Evolutionary conservation across 345 rosid species (phyloP).

Genomic region (Theobroma cacao): DNA sequence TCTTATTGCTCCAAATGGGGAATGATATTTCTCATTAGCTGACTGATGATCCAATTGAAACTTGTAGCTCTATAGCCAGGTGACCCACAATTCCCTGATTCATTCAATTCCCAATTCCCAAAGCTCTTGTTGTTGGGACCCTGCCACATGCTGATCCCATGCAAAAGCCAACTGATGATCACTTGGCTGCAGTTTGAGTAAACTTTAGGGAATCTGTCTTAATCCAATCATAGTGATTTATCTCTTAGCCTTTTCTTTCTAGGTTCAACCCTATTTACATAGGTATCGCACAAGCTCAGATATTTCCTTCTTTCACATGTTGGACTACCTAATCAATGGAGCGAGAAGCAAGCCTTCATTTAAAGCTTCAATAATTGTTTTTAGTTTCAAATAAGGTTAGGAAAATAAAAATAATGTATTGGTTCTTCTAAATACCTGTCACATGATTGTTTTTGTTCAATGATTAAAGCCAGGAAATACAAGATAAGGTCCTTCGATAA

Average conservation of each 20-base stretch:
- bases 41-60: neutral
- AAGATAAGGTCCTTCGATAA: neutral
- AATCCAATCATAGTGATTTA: neutral
- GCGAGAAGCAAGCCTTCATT: neutral
- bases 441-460: neutral
- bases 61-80: neutral
- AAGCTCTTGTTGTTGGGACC: neutral
- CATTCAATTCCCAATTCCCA: neutral
- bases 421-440: neutral
- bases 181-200: neutral
- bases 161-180: neutral
- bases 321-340: too few relatives aligned
- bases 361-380: neutral
- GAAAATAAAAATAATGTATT: too few relatives aligned
- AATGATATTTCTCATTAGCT: neutral
- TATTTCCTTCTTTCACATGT: neutral
- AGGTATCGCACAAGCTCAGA: neutral
- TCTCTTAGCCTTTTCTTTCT: neutral
- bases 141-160: slow-evolving; percentile 10
- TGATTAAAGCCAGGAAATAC: neutral
- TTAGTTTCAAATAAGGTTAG: neutral
- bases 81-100: neutral
- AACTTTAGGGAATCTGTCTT: neutral
- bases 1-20: neutral
- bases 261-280: neutral